Evolutionary conservation across 805 yeast species (phyloP).

Genomic region (Cyberlindnera petersonii): DNA sequence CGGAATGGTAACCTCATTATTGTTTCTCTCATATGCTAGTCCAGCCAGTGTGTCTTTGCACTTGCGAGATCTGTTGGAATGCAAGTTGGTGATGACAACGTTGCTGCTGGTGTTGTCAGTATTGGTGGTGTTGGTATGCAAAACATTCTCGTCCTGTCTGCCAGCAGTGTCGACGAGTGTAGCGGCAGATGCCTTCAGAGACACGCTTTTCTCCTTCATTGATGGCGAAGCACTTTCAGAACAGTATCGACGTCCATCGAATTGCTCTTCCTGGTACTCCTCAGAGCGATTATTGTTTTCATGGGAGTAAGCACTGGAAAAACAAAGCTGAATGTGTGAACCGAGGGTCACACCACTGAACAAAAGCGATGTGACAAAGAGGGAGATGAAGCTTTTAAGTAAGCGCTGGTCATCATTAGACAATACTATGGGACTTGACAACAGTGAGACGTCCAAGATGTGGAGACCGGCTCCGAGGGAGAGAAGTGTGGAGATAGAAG

Average conservation of each 20-base stretch:
- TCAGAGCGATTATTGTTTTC: too few species aligned
- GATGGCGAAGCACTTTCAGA: slow-evolving; percentile 6
- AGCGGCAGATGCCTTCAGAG: slow-evolving; percentile 27
- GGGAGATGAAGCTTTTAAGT: slow-evolving; percentile 11
- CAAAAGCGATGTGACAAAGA: slow-evolving; percentile 11
- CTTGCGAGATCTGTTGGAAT: too few species aligned
- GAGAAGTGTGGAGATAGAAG: slow-evolving; percentile 7
- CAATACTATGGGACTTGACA: neutral
- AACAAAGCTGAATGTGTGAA: slow-evolving; percentile 5
- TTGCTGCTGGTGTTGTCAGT: too few species aligned
- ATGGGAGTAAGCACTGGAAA: too few species aligned
- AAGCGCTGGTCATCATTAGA: neutral
- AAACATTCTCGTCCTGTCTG: slow-evolving; percentile 4
- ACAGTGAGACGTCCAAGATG: slow-evolving; percentile 7
- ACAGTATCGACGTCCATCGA: slow-evolving; percentile 1
- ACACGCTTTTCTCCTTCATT: slow-evolving; percentile 12
- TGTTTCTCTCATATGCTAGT: slow-evolving; percentile 5
- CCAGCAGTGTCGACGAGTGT: slow-evolving; percentile 24
- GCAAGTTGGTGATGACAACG: too few species aligned
- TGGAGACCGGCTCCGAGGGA: slow-evolving; percentile 28
- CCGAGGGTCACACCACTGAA: slow-evolving; percentile 13
- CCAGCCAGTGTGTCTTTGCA: neutral
- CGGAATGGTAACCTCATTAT: slow-evolving; percentile 11
- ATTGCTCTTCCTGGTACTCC: slow-evolving; percentile 4
- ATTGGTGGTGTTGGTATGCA: slow-evolving; percentile 5